Conservation (phyloP, 345 rosid species). For the Chamaenerion angustifolium region DNA sequence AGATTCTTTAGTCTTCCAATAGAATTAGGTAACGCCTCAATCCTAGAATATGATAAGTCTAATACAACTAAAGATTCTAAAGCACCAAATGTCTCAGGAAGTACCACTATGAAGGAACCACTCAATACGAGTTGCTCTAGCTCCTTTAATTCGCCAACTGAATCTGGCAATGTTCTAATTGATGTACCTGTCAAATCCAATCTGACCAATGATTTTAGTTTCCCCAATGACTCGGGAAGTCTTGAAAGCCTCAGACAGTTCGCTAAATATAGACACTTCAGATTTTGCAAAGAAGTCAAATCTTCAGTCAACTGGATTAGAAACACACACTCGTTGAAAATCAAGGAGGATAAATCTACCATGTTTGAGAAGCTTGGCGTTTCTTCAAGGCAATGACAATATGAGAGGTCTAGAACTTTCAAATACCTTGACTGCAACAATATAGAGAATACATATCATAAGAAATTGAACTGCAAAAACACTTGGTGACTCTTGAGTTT, state of each 20-base stretch:
- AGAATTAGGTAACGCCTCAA: background rate
- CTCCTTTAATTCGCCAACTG: background rate
- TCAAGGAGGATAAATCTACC: background rate
- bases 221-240: conserved; percentile 5
- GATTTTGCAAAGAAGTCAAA: background rate
- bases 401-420: background rate
- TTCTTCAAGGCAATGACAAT: background rate
- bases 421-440: background rate
- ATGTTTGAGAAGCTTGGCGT: background rate
- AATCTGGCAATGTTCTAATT: no score
- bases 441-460: background rate
- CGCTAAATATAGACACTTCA: background rate
- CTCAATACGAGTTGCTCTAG: background rate
- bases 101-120: background rate
- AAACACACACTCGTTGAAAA: background rate
- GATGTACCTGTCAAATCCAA: background rate
- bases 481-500: no score
- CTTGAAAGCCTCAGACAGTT: background rate
- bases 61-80: background rate
- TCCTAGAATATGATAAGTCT: background rate
- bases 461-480: background rate
- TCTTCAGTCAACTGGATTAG: conserved; percentile 1
- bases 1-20: conserved; percentile 1
- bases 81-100: background rate
- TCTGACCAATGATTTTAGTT: background rate